Conservation (phyloP, 345 rosid species). For the Punica granatum region DNA sequence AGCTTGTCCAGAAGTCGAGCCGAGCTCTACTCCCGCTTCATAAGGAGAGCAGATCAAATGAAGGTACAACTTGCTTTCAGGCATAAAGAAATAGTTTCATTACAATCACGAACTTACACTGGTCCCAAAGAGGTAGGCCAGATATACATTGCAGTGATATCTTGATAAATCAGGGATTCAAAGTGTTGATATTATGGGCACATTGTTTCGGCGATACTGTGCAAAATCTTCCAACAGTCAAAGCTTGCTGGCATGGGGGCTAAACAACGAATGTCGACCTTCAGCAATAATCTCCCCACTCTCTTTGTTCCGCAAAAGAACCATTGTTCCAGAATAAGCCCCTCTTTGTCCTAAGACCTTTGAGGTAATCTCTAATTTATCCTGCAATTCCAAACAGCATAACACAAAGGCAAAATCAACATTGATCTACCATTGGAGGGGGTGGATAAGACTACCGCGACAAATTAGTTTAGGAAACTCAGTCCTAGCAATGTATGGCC, state of each 20-base stretch:
- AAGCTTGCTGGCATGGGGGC: slow-evolving; percentile 59
- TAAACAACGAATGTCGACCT: slow-evolving; percentile 88
- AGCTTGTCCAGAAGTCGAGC: not conserved
- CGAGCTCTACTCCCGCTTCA: not conserved
- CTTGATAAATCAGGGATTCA: not conserved
- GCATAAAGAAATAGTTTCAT: not conserved
- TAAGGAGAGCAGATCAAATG: not conserved
- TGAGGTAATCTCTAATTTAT: slow-evolving; percentile 73
- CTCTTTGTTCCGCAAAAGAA: slow-evolving; percentile 57
- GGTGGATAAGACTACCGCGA: no score
- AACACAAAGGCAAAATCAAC: not conserved
- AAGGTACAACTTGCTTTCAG: not conserved
- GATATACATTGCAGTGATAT: not conserved
- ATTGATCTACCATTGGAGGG: no score
- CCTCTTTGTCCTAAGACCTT: slow-evolving; percentile 66
- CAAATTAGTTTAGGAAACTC: not conserved
- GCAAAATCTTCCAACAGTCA: slow-evolving; percentile 13
- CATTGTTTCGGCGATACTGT: not conserved
- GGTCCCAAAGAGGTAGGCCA: not conserved
- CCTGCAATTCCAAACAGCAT: slow-evolving; percentile 32
- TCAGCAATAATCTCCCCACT: slow-evolving; percentile 83
- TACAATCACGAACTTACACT: not conserved
- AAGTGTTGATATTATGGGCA: no score
- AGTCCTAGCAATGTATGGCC: not conserved
- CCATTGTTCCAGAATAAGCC: slow-evolving; percentile 54